Conservation (phyloP, 495 filamentous ascomycete genomes). For the Neurospora sp. region DNA sequence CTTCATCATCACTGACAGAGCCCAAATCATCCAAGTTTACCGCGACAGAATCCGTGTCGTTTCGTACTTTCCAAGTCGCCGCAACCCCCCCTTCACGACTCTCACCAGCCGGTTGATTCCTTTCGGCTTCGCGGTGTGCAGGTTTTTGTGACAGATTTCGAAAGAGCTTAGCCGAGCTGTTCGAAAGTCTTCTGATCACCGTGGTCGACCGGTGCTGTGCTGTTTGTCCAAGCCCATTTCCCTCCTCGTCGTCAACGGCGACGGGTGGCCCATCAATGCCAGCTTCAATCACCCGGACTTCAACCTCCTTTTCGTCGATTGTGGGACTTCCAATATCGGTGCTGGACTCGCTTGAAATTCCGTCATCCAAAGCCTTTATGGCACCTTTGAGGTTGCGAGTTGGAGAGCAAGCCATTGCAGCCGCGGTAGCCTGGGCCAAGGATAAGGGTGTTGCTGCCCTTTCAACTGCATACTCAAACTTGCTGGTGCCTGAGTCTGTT, state of each 20-base stretch:
- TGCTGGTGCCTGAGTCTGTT: slow-evolving; percentile 19
- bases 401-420: slow-evolving; percentile 13
- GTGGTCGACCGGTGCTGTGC: not conserved
- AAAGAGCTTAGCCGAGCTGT: slow-evolving; percentile 30
- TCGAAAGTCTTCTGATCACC: slow-evolving; percentile 37
- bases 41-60: slow-evolving; percentile 38
- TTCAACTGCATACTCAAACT: slow-evolving; percentile 14
- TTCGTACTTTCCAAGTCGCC: slow-evolving; percentile 18
- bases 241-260: slow-evolving; percentile 36
- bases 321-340: not conserved
- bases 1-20: slow-evolving; percentile 21
- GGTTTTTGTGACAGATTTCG: slow-evolving; percentile 38
- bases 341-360: not conserved
- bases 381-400: not conserved
- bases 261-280: slow-evolving; percentile 37
- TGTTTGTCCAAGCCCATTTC: not conserved
- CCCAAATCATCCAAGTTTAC: slow-evolving; percentile 46
- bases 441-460: slow-evolving; percentile 9
- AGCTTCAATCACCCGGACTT: slow-evolving; percentile 16
- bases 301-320: not conserved
- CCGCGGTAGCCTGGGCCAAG: slow-evolving; percentile 16
- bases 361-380: not conserved
- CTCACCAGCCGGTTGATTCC: slow-evolving; percentile 9
- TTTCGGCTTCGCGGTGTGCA: slow-evolving; percentile 4
- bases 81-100: slow-evolving; percentile 37